Percentiles rank a stretch among this genome's conserved stretches.
Conservation (phyloP, 169 alveolate species). For the Toxoplasma gondii region DNA sequence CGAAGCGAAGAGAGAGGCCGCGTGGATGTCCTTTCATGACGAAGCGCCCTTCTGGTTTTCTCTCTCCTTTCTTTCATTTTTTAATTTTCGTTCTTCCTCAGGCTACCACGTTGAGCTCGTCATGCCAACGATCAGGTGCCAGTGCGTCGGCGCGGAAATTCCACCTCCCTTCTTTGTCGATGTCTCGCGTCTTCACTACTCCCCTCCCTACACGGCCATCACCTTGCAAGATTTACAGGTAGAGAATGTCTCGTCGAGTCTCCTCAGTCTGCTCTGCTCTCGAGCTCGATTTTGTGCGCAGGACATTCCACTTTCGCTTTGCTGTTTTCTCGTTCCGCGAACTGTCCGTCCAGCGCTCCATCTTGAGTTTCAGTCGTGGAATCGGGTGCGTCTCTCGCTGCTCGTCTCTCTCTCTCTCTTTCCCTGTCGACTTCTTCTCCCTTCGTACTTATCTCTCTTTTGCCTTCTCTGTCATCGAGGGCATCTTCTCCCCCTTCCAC, state of each 20-base stretch:
- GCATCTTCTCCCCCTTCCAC: too few relatives aligned
- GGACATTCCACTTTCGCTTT: neutral
- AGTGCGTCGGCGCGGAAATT: conserved; percentile 80
- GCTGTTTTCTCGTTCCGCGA: neutral
- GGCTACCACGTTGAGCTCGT: conserved; percentile 86
- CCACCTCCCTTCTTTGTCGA: conserved; percentile 88
- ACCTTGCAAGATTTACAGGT: conserved; percentile 77
- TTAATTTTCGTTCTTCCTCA: conserved; percentile 27
- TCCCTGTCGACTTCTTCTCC: neutral
- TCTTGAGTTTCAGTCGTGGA: neutral
- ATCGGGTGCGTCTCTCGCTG: neutral
- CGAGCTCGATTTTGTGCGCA: neutral
- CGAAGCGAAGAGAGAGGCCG: too few relatives aligned
- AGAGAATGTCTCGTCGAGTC: neutral
- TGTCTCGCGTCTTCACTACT: conserved; percentile 81
- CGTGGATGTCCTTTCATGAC: too few relatives aligned
- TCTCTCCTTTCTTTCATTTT: neutral
- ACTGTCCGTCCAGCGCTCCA: neutral
- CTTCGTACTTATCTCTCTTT: neutral
- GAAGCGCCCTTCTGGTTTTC: too few relatives aligned
- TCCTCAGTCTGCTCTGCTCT: neutral
- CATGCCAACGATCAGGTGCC: conserved; percentile 82
- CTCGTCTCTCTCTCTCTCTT: neutral
- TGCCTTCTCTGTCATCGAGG: too few relatives aligned
- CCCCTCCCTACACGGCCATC: conserved; percentile 82